A percentile compares a stretch with the other conserved stretches of the same genome.
These are phyloP conservation scores for Fonsecaea erecta DNA, from an alignment of 2,329 filamentous ascomycete species.

Conservation along the genomic window DNA sequence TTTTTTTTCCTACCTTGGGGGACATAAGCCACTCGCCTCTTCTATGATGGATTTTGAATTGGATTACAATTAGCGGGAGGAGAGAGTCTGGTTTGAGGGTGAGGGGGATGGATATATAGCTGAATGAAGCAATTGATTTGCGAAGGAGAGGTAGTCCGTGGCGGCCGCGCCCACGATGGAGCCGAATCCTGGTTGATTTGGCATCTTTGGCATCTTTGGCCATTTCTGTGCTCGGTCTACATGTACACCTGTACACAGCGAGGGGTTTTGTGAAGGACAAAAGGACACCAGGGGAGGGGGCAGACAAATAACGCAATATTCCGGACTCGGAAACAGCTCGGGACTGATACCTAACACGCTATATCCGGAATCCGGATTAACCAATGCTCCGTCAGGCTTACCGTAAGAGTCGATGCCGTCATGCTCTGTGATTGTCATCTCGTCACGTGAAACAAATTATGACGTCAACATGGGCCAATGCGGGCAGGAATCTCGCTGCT, in stretches of 20 bases:
- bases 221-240: slow-evolving; percentile 5
- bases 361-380: neutral
- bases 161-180: neutral
- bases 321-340: neutral
- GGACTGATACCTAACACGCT: neutral
- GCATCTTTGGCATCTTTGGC: slow-evolving; percentile 12
- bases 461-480: neutral
- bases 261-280: neutral
- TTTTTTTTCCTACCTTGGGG: slow-evolving; percentile 3
- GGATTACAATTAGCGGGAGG: slow-evolving; percentile 5
- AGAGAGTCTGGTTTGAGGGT: neutral
- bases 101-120: slow-evolving; percentile 18
- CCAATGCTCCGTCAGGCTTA: neutral
- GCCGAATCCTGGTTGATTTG: slow-evolving; percentile 14
- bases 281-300: no score
- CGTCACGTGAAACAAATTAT: neutral
- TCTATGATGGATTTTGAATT: slow-evolving; percentile 10
- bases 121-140: slow-evolving; percentile 24
- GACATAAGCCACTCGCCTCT: neutral
- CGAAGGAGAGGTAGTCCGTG: slow-evolving; percentile 13
- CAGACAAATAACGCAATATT: neutral
- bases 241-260: slow-evolving; percentile 7
- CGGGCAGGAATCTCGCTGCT: neutral
- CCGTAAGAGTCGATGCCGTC: no score
- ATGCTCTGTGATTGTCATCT: neutral